phyloP scores from a whole-genome alignment of 75 land plant genomes.

The Sequoia sempervirens region DNA sequence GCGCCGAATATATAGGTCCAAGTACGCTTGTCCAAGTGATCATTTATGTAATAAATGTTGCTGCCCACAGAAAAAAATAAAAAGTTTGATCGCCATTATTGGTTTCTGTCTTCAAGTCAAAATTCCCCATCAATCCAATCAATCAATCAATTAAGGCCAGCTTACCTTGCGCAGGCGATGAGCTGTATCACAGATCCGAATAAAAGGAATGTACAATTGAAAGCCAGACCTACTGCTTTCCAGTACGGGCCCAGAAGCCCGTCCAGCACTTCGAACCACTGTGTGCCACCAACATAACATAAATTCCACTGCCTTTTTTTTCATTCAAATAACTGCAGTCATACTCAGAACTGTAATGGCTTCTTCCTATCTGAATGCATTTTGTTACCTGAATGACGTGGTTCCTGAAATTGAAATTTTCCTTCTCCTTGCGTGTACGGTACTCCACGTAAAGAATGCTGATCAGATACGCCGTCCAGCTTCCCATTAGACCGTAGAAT shows the following conservation, averaged over 20 bases:
- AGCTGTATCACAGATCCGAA: conserved; percentile 98
- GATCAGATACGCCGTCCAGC: conserved; percentile 85
- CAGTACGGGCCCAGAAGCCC: conserved; percentile 91
- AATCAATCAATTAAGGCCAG: background rate
- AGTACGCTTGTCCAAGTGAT: conserved; percentile 80
- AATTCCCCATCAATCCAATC: background rate
- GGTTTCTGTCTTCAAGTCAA: background rate
- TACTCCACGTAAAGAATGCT: conserved; percentile 79
- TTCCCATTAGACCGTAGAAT: conserved; percentile 76
- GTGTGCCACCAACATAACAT: background rate
- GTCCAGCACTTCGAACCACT: conserved; percentile 99
- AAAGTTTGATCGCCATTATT: background rate
- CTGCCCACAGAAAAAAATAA: conserved; percentile 32
- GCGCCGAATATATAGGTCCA: conserved; percentile 99
- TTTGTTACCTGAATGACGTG: conserved; percentile 83
- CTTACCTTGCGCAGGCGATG: conserved; percentile 91
- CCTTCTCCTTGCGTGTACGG: conserved; percentile 70
- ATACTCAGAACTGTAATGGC: too few relatives aligned
- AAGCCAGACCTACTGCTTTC: conserved; percentile 80
- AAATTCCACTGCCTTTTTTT: too few relatives aligned
- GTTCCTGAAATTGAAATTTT: conserved; percentile 67
- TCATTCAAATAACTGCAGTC: too few relatives aligned
- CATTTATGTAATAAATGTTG: conserved; percentile 88
- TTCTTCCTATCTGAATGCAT: too few relatives aligned
- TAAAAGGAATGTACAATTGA: conserved; percentile 93